phyloP scores from a whole-genome alignment of 169 alveolate genomes.

The Theileria equi region DNA sequence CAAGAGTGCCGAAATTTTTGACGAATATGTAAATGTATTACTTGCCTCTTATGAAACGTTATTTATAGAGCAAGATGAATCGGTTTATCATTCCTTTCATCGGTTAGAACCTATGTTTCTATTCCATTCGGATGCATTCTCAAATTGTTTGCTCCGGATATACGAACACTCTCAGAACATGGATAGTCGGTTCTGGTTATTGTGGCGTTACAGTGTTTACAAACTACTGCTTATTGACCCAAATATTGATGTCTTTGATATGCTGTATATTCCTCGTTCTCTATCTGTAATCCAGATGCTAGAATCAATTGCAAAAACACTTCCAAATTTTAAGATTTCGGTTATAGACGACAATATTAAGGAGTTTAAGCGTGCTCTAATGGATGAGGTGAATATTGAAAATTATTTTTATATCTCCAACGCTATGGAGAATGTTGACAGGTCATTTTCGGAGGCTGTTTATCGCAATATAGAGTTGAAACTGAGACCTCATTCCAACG shows the following conservation, averaged over 20 bases:
- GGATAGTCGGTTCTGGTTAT: conserved; percentile 15
- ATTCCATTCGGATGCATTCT: background rate
- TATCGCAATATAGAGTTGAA: background rate
- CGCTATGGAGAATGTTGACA: conserved; percentile 30
- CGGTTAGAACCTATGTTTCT: conserved; percentile 10
- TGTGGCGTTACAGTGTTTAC: conserved; percentile 29
- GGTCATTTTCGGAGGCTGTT: conserved; percentile 4
- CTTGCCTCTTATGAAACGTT: background rate
- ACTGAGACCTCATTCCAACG: conserved; percentile 8
- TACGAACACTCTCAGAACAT: background rate
- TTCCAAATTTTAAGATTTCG: conserved; percentile 35
- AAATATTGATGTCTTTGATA: conserved; percentile 10
- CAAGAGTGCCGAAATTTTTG: too few species aligned
- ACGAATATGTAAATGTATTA: conserved; percentile 8
- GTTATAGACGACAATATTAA: conserved; percentile 36
- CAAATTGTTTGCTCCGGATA: background rate
- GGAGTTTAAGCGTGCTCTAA: conserved; percentile 17
- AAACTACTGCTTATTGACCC: conserved; percentile 34
- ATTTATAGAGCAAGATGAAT: too few species aligned
- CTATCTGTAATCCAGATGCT: conserved; percentile 13
- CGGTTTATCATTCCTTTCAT: background rate
- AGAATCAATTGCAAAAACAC: conserved; percentile 20
- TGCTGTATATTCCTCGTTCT: conserved; percentile 35
- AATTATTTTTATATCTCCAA: conserved; percentile 26
- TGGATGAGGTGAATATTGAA: conserved; percentile 15